Evolutionary conservation across 2,329 filamentous ascomycete species (phyloP).

Genomic region (Phaeosphaeriaceae sp.): DNA sequence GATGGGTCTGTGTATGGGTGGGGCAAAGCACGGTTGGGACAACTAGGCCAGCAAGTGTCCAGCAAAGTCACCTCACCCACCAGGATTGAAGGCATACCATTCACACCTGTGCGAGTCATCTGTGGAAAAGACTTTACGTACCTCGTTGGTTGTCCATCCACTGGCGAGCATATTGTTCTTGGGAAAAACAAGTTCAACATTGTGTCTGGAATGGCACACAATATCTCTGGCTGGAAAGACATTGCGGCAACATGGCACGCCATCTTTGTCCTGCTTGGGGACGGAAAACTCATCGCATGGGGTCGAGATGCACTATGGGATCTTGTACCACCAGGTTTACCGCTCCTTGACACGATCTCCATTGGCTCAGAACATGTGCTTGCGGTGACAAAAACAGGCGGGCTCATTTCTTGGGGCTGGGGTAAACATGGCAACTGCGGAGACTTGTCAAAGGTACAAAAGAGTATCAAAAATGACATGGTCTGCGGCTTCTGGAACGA

Average conservation of each 20-base stretch:
- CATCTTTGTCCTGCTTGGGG: slow-evolving; percentile 70
- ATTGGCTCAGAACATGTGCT: slow-evolving; percentile 91
- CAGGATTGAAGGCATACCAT: slow-evolving; percentile 54
- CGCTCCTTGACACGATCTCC: slow-evolving; percentile 67
- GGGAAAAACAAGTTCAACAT: slow-evolving; percentile 79
- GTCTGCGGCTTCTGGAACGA: slow-evolving; percentile 38
- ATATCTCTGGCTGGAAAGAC: slow-evolving; percentile 66
- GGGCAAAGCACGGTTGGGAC: slow-evolving; percentile 86
- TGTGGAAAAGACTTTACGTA: slow-evolving; percentile 90
- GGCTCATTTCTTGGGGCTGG: slow-evolving; percentile 91
- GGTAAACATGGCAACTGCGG: slow-evolving; percentile 98
- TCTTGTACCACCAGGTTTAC: slow-evolving; percentile 68
- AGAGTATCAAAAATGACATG: slow-evolving; percentile 34
- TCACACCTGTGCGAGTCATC: slow-evolving; percentile 69
- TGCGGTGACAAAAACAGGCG: slow-evolving; percentile 67
- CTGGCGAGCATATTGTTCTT: slow-evolving; percentile 69
- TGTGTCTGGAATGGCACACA: slow-evolving; percentile 61
- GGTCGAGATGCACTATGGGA: slow-evolving; percentile 88
- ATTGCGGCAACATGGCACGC: slow-evolving; percentile 83
- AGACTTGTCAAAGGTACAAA: slow-evolving; percentile 15
- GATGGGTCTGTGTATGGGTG: slow-evolving; percentile 85
- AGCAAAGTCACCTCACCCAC: slow-evolving; percentile 48
- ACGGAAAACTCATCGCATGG: slow-evolving; percentile 72
- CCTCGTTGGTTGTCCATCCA: slow-evolving; percentile 61
- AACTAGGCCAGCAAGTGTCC: slow-evolving; percentile 66